phyloP scores from a whole-genome alignment of 2,329 filamentous ascomycete species.

The Alternaria gaisen region DNA sequence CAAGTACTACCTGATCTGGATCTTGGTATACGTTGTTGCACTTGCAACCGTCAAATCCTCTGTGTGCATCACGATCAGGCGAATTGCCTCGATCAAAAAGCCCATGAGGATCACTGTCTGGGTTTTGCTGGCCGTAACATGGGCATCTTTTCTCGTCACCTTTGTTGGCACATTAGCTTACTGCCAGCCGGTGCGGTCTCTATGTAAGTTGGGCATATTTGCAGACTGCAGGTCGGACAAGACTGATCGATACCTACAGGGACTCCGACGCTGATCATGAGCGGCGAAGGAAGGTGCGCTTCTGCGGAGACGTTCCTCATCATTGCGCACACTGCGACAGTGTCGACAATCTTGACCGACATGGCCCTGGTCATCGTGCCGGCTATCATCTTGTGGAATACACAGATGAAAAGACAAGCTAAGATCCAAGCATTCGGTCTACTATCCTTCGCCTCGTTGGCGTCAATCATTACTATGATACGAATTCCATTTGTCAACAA shows the following conservation, averaged over 20 bases:
- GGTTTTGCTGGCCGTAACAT: conserved; percentile 26
- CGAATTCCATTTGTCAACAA: conserved; percentile 36
- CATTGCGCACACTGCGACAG: conserved; percentile 31
- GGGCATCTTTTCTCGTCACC: conserved; percentile 33
- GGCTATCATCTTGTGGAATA: conserved; percentile 35
- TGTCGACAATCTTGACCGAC: conserved; percentile 33
- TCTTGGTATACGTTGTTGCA: conserved; percentile 33
- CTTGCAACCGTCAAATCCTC: conserved; percentile 36
- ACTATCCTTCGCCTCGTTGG: conserved; percentile 32
- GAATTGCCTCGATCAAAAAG: conserved; percentile 32
- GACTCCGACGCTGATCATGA: conserved; percentile 10
- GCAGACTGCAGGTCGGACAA: background rate
- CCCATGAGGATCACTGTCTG: conserved; percentile 26
- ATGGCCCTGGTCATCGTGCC: conserved; percentile 31
- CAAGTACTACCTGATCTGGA: conserved; percentile 40
- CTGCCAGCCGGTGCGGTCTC: conserved; percentile 26
- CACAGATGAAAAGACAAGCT: conserved; percentile 32
- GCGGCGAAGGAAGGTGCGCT: conserved; percentile 24
- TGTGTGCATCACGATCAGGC: conserved; percentile 35
- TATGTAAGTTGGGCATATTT: background rate
- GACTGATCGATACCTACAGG: background rate
- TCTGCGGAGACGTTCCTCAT: conserved; percentile 30
- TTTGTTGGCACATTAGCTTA: conserved; percentile 32
- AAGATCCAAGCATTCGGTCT: conserved; percentile 34
- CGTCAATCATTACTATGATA: conserved; percentile 28